Evolutionary conservation across 306 rosid genomes (phyloP).

Genomic region (Begonia loranthoides): DNA sequence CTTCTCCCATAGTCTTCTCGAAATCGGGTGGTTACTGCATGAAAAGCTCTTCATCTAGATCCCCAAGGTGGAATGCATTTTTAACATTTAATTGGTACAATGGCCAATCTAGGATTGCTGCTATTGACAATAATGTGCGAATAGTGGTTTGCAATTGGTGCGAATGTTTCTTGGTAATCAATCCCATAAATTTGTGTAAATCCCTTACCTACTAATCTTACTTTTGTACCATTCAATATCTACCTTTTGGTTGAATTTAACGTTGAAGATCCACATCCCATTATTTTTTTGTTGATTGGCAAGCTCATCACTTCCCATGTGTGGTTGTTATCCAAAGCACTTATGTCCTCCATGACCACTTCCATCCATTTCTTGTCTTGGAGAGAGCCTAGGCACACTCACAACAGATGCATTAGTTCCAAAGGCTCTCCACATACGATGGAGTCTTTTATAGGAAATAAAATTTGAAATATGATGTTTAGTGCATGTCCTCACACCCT

Average conservation of each 20-base stretch:
- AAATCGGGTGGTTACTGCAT: not conserved
- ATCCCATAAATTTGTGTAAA: not conserved
- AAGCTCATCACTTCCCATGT: not conserved
- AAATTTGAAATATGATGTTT: not conserved
- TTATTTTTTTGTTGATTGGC: not conserved
- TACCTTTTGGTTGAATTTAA: not conserved
- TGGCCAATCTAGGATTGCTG: not conserved
- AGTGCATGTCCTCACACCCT: not conserved
- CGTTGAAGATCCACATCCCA: not conserved
- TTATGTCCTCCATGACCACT: not conserved
- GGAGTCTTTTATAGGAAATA: not conserved
- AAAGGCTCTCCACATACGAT: not conserved
- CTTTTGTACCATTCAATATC: conserved; percentile 1
- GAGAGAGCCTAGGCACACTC: not conserved
- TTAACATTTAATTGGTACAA: not conserved
- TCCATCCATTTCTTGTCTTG: not conserved
- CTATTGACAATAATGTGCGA: not conserved
- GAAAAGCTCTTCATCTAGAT: not conserved
- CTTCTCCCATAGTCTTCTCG: not conserved
- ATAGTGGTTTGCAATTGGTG: not conserved
- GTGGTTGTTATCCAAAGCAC: not conserved
- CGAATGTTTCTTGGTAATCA: not conserved
- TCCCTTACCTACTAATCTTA: not conserved
- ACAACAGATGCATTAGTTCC: not conserved
- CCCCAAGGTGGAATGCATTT: not conserved